Evolutionary conservation across 495 filamentous ascomycete genomes (phyloP).

Genomic region (Cryomyces minteri): DNA sequence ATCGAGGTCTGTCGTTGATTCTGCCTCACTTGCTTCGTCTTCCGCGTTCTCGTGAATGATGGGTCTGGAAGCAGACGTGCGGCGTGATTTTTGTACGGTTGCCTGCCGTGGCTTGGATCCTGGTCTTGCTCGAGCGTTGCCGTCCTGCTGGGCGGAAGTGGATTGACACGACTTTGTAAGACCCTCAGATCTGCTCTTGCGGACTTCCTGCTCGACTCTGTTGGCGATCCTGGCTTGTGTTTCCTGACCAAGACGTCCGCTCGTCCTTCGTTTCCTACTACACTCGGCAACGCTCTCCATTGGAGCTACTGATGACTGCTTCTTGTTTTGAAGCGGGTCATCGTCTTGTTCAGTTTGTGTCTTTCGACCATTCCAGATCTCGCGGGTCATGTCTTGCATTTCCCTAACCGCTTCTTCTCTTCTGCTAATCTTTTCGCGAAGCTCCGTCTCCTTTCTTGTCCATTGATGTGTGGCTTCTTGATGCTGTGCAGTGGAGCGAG

Average conservation of each 20-base stretch:
- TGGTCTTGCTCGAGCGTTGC: too few relatives aligned
- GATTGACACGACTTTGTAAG: not conserved
- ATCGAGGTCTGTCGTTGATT: conserved; percentile 16
- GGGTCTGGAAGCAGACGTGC: not conserved
- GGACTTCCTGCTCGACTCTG: conserved; percentile 11
- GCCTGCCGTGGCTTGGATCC: not conserved
- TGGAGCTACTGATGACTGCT: not conserved
- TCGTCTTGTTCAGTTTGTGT: not conserved
- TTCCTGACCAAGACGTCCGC: conserved; percentile 5
- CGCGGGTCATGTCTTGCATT: conserved; percentile 8
- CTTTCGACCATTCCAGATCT: conserved; percentile 1
- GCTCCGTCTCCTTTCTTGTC: conserved; percentile 8
- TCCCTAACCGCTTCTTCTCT: conserved; percentile 7
- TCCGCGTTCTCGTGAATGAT: not conserved
- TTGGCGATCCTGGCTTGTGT: conserved; percentile 14
- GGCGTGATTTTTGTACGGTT: too few relatives aligned
- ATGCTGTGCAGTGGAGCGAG: conserved; percentile 8
- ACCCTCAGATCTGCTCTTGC: conserved; percentile 8
- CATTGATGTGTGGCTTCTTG: conserved; percentile 9
- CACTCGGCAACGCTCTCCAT: not conserved
- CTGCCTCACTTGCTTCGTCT: conserved; percentile 5
- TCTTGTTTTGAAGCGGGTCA: conserved; percentile 2
- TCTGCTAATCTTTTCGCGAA: conserved; percentile 8
- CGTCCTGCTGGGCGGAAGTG: not conserved
- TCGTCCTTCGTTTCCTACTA: conserved; percentile 1